A percentile compares a stretch with the other conserved stretches of the same genome.
phyloP scores from a whole-genome alignment of 352 stramenopile species.

The Lagenidium sp. region DNA sequence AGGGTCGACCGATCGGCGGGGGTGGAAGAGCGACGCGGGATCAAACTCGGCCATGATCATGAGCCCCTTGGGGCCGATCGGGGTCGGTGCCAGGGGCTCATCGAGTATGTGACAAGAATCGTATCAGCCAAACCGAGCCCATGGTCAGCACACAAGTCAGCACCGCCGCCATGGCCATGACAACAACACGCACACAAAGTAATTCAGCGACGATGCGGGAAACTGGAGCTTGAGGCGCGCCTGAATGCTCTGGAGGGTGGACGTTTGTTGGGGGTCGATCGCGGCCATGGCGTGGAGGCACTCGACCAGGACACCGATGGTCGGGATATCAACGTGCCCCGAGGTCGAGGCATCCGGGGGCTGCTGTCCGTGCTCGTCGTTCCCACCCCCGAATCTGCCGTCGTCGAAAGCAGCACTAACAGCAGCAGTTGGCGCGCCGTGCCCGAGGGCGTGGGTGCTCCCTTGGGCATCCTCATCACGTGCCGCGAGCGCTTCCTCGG shows the following conservation, averaged over 20 bases:
- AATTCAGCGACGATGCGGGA: background rate
- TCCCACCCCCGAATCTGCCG: conserved; percentile 9
- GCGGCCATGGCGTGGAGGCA: conserved; percentile 3
- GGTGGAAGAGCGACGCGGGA: too few species aligned
- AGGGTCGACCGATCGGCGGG: too few species aligned
- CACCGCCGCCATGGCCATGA: too few species aligned
- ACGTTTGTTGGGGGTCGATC: background rate
- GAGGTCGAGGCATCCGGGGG: conserved; percentile 2
- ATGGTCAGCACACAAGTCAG: too few species aligned
- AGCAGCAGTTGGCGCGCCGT: too few species aligned
- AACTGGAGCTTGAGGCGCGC: background rate
- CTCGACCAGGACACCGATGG: conserved; percentile 2
- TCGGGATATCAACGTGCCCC: conserved; percentile 4
- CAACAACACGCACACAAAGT: too few species aligned
- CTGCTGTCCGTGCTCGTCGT: conserved; percentile 7
- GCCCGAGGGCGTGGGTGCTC: background rate
- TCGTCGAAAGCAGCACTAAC: conserved; percentile 16
- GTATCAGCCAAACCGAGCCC: too few species aligned
- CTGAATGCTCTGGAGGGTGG: conserved; percentile 1
- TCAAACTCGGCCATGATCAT: too few species aligned
- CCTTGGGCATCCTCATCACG: conserved; percentile 4
- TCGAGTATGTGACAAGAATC: too few species aligned
- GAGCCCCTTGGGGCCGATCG: too few species aligned
- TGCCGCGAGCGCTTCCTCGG: conserved; percentile 5
- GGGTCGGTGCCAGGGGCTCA: too few species aligned